phyloP scores from a whole-genome alignment of 306 rosid species.

The Luffa aegyptiaca region DNA sequence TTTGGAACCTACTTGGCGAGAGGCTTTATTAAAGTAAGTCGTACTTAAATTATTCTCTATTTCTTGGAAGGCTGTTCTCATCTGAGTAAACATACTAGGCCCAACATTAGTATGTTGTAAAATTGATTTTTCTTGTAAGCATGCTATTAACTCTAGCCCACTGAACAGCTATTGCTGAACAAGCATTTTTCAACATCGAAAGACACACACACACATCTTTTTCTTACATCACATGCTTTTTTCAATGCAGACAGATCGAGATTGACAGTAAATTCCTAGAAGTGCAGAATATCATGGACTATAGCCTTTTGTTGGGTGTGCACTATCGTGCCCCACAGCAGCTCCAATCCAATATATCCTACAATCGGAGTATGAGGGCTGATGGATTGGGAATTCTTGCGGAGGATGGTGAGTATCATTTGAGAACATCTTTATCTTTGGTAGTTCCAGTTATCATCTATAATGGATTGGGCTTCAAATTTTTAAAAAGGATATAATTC shows the following conservation, averaged over 20 bases:
- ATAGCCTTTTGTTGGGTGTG: conserved; percentile 93
- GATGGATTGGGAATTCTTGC: conserved; percentile 83
- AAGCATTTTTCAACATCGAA: not conserved
- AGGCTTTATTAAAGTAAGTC: conserved; percentile 66
- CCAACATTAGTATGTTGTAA: not conserved
- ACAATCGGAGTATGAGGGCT: conserved; percentile 30
- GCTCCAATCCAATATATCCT: conserved; percentile 34
- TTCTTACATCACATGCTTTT: not conserved
- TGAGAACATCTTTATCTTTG: not conserved
- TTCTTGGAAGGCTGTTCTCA: not conserved
- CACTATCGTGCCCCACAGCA: conserved; percentile 96
- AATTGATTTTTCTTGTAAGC: not conserved
- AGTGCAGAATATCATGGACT: conserved; percentile 89
- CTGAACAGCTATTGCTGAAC: not conserved
- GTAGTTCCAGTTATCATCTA: not conserved
- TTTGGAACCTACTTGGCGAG: conserved; percentile 96
- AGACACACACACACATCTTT: not conserved
- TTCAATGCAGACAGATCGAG: conserved; percentile 70
- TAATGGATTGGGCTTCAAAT: not conserved
- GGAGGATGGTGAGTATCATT: conserved; percentile 64
- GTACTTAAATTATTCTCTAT: conserved; percentile 1
- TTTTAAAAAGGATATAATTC: not conserved
- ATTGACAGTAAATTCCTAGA: conserved; percentile 86
- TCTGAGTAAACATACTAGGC: not conserved
- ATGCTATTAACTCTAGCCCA: not conserved